phyloP scores from a whole-genome alignment of 306 rosid genomes.

The Pueraria montana region DNA sequence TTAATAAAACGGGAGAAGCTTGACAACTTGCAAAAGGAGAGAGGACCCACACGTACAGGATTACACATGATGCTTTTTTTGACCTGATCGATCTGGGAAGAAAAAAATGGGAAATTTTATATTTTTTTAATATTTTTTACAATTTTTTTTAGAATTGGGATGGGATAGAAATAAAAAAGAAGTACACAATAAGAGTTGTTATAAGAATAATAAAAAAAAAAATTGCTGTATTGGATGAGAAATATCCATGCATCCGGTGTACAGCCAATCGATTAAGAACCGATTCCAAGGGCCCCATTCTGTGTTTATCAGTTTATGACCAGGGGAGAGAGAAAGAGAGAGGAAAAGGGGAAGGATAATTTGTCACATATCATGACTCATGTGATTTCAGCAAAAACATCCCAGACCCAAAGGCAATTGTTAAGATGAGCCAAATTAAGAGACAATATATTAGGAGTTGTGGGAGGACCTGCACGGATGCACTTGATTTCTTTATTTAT shows the following conservation, averaged over 20 bases:
- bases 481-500: conserved; percentile 8
- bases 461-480: conserved; percentile 17
- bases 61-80: conserved; percentile 42
- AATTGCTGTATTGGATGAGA: conserved; percentile 26
- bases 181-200: background rate
- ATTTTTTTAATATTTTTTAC: background rate
- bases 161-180: background rate
- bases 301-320: background rate
- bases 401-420: background rate
- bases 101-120: background rate
- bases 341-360: background rate
- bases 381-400: conserved; percentile 43
- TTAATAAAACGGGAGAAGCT: conserved; percentile 4
- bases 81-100: conserved; percentile 36
- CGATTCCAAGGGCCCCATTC: conserved; percentile 49
- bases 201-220: background rate
- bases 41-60: conserved; percentile 40
- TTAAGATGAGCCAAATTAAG: conserved; percentile 20
- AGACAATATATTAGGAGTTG: background rate
- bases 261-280: conserved; percentile 52
- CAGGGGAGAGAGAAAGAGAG: background rate
- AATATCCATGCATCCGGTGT: conserved; percentile 39
- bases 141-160: background rate
- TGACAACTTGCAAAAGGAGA: conserved; percentile 49
- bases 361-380: conserved; percentile 24